Base-by-base conservation (phyloP, 371 early-diverging fungal genomes). In the Lichtheimia hyalospora region DNA sequence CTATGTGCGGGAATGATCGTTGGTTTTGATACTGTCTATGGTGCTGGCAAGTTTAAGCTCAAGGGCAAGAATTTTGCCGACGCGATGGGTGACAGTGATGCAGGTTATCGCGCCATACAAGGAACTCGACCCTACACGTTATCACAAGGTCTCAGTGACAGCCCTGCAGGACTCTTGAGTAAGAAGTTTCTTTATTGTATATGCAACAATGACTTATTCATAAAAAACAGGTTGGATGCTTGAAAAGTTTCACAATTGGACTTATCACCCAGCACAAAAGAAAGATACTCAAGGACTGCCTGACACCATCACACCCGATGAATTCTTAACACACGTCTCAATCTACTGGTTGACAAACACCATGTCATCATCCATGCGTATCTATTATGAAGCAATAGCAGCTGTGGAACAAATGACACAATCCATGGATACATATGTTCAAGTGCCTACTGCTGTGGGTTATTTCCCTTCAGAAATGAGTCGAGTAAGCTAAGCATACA, bases 281-380 rank as follows among this genome's bases (percentile, higher is more conserved):
- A 60, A 69, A 15, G 58, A 63, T 23, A 69, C 53, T 2, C 62
- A 64, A 23, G 69, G 60, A 0, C 70, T 84, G 43, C 84, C 83
- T 3, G 64, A 71, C 14, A 75, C 84, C 14, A 69, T 79, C 42
- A 57, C 64, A 0, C 42, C 67, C 20, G 70, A 82, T 3, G 87
- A 85, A 57, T 72, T 90, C 39, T 63, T 89, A 59, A 83, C 84
- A 1, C 82, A 84, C 54, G 46, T 86, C 20, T 74, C 78, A 50
- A 74, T 89, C 14, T 90, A 87, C 57, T 87, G 84, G 69, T 62
- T 85, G 24, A 90, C 89, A 1, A 73, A 82, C 28, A 73, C 83
- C 1, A 86, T 89, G 59, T 77, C 87, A 0, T 77, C 82, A 0
- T 88, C 89, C 0, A 80, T 81, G 40, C 72, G 90, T 23, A 66